These are phyloP conservation scores for Massariosphaeria phaeospora DNA, from an alignment of 495 filamentous ascomycete genomes.

Conservation along the genomic window DNA sequence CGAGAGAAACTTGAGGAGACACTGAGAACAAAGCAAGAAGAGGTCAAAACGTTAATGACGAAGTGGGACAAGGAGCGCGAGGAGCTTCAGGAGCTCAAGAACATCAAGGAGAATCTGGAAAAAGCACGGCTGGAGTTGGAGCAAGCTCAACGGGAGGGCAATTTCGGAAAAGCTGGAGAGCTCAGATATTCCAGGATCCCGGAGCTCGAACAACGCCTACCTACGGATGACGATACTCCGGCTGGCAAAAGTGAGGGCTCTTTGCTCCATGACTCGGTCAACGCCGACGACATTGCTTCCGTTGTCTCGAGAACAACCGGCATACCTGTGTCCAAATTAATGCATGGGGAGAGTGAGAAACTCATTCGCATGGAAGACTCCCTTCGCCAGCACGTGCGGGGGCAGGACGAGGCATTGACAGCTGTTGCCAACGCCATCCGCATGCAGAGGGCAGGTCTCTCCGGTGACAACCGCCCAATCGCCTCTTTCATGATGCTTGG, in stretches of 20 bases:
- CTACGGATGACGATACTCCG: slow-evolving; percentile 55
- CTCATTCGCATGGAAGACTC: slow-evolving; percentile 92
- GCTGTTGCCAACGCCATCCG: slow-evolving; percentile 90
- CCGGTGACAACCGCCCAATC: slow-evolving; percentile 82
- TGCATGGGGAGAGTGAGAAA: slow-evolving; percentile 86
- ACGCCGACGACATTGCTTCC: slow-evolving; percentile 83
- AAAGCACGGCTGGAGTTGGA: slow-evolving; percentile 79
- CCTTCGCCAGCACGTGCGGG: slow-evolving; percentile 75
- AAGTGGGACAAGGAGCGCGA: slow-evolving; percentile 86
- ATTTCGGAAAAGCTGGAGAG: slow-evolving; percentile 84
- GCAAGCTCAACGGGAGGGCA: slow-evolving; percentile 79
- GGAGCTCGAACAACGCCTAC: slow-evolving; percentile 67
- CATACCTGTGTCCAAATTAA: slow-evolving; percentile 85
- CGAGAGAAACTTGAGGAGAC: slow-evolving; percentile 73
- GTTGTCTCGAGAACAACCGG: slow-evolving; percentile 90
- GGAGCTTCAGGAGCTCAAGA: slow-evolving; percentile 80
- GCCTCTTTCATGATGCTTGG: slow-evolving; percentile 98
- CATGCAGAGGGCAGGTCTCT: slow-evolving; percentile 88
- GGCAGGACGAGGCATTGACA: slow-evolving; percentile 88
- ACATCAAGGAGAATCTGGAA: slow-evolving; percentile 77
- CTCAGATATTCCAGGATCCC: slow-evolving; percentile 84
- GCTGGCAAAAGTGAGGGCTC: slow-evolving; percentile 45
- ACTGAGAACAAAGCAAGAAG: slow-evolving; percentile 67
- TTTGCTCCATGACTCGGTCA: slow-evolving; percentile 88
- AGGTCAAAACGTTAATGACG: slow-evolving; percentile 60